Conservation (phyloP, 2,329 filamentous ascomycete species). For the Clarireedia paspali region DNA sequence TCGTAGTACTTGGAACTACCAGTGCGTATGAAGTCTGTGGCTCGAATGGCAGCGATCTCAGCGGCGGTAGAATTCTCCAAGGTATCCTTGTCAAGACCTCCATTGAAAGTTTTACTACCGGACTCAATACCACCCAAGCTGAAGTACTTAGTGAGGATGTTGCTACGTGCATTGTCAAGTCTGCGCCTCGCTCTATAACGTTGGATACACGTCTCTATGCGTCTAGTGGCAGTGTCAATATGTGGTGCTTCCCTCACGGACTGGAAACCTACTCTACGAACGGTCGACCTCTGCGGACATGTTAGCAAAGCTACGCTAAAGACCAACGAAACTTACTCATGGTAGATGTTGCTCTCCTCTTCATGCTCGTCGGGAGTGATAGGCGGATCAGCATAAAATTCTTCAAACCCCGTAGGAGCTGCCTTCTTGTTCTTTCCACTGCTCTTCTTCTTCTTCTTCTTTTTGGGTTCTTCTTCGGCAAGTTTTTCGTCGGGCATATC, state of each 20-base stretch:
- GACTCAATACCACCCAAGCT: slow-evolving; percentile 73
- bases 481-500: slow-evolving; percentile 13
- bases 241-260: neutral
- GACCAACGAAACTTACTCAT: slow-evolving; percentile 38
- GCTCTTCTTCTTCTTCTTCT: slow-evolving; percentile 38
- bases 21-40: slow-evolving; percentile 49
- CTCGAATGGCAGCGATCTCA: slow-evolving; percentile 56
- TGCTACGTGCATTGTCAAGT: slow-evolving; percentile 52
- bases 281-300: slow-evolving; percentile 35
- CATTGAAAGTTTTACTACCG: slow-evolving; percentile 52
- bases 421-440: slow-evolving; percentile 28
- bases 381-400: slow-evolving; percentile 73
- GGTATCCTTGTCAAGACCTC: slow-evolving; percentile 50
- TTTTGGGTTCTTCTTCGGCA: slow-evolving; percentile 13
- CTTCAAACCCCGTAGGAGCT: slow-evolving; percentile 62
- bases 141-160: slow-evolving; percentile 73
- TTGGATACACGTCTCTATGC: slow-evolving; percentile 79
- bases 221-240: slow-evolving; percentile 34
- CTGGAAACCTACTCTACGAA: slow-evolving; percentile 47
- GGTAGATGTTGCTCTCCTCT: slow-evolving; percentile 63
- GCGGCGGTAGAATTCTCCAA: slow-evolving; percentile 53
- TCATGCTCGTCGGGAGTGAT: slow-evolving; percentile 60
- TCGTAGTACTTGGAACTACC: slow-evolving; percentile 43
- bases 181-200: slow-evolving; percentile 73
- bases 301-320: slow-evolving; percentile 19